phyloP scores from a whole-genome alignment of 768 basidiomycete genomes.

The Candolleomyces aberdarensis region DNA sequence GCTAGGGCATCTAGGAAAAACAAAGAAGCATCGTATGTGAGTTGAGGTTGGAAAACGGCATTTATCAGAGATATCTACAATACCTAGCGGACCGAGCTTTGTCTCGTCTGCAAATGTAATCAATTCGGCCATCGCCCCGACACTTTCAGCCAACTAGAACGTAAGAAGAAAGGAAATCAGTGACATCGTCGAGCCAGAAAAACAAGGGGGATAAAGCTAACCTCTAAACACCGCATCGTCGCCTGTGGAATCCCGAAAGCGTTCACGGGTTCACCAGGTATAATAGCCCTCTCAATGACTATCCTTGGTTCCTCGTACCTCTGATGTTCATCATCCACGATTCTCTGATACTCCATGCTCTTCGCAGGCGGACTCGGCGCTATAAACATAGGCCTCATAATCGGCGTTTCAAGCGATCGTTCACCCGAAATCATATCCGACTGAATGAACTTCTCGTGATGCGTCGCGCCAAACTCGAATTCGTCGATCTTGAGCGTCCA shows the following conservation, averaged over 20 bases:
- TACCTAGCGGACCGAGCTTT: constrained; percentile 64
- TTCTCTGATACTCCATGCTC: neutral
- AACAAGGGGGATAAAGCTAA: constrained; percentile 24
- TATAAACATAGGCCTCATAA: constrained; percentile 10
- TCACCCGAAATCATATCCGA: constrained; percentile 57
- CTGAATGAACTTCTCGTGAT: constrained; percentile 72
- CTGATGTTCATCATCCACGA: constrained; percentile 50
- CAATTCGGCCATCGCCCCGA: constrained; percentile 75
- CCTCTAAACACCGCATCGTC: constrained; percentile 86
- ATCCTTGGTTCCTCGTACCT: constrained; percentile 64
- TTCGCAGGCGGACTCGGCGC: no score
- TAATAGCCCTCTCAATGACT: constrained; percentile 55
- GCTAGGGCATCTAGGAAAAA: constrained; percentile 36
- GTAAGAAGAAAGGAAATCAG: constrained; percentile 8
- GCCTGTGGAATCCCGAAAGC: constrained; percentile 88
- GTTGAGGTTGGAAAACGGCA: neutral
- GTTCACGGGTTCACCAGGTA: constrained; percentile 83
- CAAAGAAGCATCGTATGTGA: neutral
- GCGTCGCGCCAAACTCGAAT: constrained; percentile 69
- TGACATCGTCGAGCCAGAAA: neutral
- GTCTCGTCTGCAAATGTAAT: constrained; percentile 60
- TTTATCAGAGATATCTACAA: constrained; percentile 21
- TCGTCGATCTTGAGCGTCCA: constrained; percentile 64
- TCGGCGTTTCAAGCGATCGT: constrained; percentile 36
- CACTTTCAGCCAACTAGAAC: constrained; percentile 72